phyloP scores from a whole-genome alignment of 208 protist species.

The Kentomonas sorsogonicus region DNA sequence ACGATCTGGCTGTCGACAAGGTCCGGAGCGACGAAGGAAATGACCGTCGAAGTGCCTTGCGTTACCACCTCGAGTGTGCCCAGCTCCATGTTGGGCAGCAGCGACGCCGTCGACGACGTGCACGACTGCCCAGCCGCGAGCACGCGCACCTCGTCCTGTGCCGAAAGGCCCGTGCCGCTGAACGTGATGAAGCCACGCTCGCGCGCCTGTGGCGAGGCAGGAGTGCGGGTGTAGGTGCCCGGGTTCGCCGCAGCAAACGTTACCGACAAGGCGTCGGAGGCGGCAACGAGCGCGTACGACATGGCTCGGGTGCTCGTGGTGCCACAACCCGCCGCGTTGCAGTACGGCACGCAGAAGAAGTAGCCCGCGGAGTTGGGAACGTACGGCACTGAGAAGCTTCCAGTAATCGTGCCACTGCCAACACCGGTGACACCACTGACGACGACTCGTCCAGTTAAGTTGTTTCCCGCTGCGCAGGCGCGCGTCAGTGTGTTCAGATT shows the following conservation, averaged over 20 bases:
- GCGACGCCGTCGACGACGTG: conserved; percentile 38
- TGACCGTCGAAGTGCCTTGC: conserved; percentile 15
- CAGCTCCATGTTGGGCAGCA: conserved; percentile 58
- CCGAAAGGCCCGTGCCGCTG: conserved; percentile 40
- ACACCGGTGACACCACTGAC: too few species aligned
- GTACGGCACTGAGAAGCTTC: conserved; percentile 66
- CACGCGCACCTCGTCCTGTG: conserved; percentile 49
- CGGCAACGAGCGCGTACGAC: conserved; percentile 63
- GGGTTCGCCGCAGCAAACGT: conserved; percentile 54
- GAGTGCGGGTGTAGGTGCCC: conserved; percentile 46
- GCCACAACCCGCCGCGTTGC: conserved; percentile 26
- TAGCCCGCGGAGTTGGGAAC: conserved; percentile 39
- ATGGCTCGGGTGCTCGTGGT: conserved; percentile 27
- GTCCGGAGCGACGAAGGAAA: conserved; percentile 58
- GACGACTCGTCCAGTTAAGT: too few species aligned
- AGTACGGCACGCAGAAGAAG: conserved; percentile 84
- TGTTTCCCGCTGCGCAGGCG: conserved; percentile 34
- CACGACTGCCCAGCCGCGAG: conserved; percentile 42
- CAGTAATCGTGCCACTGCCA: conserved; percentile 22
- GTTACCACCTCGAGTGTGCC: conserved; percentile 22
- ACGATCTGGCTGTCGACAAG: conserved; percentile 38
- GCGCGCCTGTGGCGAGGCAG: conserved; percentile 57
- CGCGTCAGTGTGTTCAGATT: conserved; percentile 34
- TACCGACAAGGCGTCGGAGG: conserved; percentile 14
- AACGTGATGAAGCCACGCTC: conserved; percentile 57